Base-by-base conservation (phyloP, 2,329 filamentous ascomycete species). In the Ceratocystis ficicola region DNA sequence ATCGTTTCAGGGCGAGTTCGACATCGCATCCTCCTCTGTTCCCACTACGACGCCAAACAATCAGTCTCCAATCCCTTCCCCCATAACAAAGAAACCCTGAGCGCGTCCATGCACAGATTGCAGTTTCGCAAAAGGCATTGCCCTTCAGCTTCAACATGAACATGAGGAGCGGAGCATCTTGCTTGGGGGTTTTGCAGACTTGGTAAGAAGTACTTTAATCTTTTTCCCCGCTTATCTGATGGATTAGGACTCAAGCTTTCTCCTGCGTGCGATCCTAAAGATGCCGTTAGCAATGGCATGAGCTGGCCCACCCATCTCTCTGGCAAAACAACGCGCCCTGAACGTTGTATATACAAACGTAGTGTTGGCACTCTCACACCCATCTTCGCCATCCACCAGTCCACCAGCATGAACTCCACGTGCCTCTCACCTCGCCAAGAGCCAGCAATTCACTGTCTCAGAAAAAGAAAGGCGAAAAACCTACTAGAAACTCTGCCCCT, bases 11-110 rank as follows among this genome's bases (percentile, higher is more conserved):
- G 17, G 15, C 12, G 28, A 36, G 52, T 59, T 59, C 52, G 52
- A 59, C 2, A 59, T 25, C n/a, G 52, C 52, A 59, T 59, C 52
- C 52, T 59, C 15, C 22, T 59, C 52, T 52, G 48, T 20, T 59
- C 52, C 28, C 25, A 32, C 52, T 59, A 25, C 52, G n/a, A 59
- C 52, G 52, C 52, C 52, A 59, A 59, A 32, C 52, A 59, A 59
- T 36, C 52, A 32, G n/a, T 12, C 28, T 59, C 28, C 36, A 25
- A 52, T 28, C 48, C 48, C 48, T 52, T 8, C 17, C 15, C 17
- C 22, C 52, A 10, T 41, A 36, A 36, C 25, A 59, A 32, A 59
- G 17, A 59, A 20, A n/a, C 52, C 52, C 2, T 36, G 8, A 32
- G 28, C 52, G 15, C 6, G 25, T 15, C 7, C 22, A 25, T 7